Base-by-base conservation (phyloP, 202 grass and related monocot genomes). In the Hordeum pubiflorum region DNA sequence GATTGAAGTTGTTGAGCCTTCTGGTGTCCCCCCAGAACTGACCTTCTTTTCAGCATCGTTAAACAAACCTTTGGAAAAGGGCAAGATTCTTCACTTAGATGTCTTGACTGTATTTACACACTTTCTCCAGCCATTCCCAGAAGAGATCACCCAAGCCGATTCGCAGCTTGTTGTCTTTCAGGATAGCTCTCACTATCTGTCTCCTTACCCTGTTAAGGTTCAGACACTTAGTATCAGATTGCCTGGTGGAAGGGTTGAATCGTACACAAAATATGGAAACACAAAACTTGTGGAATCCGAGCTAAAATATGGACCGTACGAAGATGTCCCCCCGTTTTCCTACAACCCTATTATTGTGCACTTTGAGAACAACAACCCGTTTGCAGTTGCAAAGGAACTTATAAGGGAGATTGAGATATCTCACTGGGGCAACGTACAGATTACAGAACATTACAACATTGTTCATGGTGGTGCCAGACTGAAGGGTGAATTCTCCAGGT, bases 401-500 rank as follows among this genome's bases (percentile, higher is more conserved):
- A 72, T 93, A 59, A 90, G 92, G 63, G 96, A 99, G 78, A 93
- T 99, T 78, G 92, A 96, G 77, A 96, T 99, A 82, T 96, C 96
- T 33, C 92, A 99, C 78, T 99, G 96, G 96, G 96, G 96, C 24
- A 96, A 96, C 40, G 87, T 96, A 63, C 93, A 91, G 76, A 79
- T 99, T 78, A 99, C 89, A 0, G 96, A 99, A 78, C 90, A 99
- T 68, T 99, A 96, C 81, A 96, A 75, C 73, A 85, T 99, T 83
- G 87, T 78, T 70, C 92, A 99, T 68, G 92, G 92, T 73, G 96
- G 96, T 83, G 92, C 96, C 72, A 87, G 18, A 80, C 90, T 94
- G 21, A 99, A 99, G 87, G 93, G 93, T 65, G 96, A 90, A 79
- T 99, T 99, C 86, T 99, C 96, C 61, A 99, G 96, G 96, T 99